phyloP scores from a whole-genome alignment of 371 early-diverging fungal species.

The Apophysomyces trapeziformis region DNA sequence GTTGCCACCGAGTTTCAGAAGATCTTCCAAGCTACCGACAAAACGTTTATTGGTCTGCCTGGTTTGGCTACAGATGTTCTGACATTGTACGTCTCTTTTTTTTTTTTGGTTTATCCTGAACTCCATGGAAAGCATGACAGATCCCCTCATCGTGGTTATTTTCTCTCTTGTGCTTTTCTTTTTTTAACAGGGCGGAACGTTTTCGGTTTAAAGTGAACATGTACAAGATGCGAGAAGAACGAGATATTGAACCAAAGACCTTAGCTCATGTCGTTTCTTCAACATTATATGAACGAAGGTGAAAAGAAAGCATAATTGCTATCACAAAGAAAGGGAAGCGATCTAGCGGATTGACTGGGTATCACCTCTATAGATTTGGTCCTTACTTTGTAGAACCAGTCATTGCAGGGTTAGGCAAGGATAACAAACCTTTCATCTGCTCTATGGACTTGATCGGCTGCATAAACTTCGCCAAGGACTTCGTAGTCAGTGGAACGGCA shows the following conservation, averaged over 20 bases:
- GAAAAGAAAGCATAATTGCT: slow-evolving; percentile 15
- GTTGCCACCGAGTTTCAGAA: slow-evolving; percentile 94
- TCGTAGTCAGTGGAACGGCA: slow-evolving; percentile 97
- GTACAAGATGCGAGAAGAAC: slow-evolving; percentile 97
- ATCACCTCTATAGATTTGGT: slow-evolving; percentile 75
- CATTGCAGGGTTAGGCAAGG: slow-evolving; percentile 94
- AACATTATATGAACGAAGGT: slow-evolving; percentile 96
- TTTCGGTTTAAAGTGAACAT: slow-evolving; percentile 96
- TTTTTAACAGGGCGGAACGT: slow-evolving; percentile 69
- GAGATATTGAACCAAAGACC: slow-evolving; percentile 96
- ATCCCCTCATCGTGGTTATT: slow-evolving; percentile 3
- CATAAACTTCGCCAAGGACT: slow-evolving; percentile 93
- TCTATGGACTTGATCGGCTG: slow-evolving; percentile 98
- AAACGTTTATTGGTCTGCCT: slow-evolving; percentile 89
- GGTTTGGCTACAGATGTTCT: slow-evolving; percentile 98
- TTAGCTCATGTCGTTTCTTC: slow-evolving; percentile 96
- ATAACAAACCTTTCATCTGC: slow-evolving; percentile 94
- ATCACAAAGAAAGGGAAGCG: not conserved
- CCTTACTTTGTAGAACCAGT: slow-evolving; percentile 97
- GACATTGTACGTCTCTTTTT: slow-evolving; percentile 74
- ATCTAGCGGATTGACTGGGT: no score
- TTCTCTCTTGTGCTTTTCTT: not conserved
- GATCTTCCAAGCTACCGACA: slow-evolving; percentile 89
- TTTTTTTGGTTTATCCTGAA: not conserved
- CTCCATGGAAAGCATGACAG: not conserved